Conservation (phyloP, 1,139 yeast genomes). For the Lodderomyces parapsilosis region DNA sequence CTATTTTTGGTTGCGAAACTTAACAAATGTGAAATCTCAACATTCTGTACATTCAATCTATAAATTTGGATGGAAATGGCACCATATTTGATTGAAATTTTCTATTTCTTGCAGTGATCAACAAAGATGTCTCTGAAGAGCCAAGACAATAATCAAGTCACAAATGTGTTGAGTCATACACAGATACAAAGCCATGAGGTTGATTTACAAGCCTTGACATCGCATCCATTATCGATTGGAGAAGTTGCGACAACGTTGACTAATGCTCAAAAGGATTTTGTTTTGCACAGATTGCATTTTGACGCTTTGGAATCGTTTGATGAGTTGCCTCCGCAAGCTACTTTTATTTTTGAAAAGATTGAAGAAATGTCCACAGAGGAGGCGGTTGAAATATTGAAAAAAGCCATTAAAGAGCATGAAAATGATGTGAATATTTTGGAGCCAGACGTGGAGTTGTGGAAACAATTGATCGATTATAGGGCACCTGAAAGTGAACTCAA, state of each 20-base stretch:
- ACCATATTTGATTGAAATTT: too few species aligned
- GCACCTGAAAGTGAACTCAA: conserved; percentile 7
- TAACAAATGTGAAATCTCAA: too few species aligned
- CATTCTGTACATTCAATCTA: too few species aligned
- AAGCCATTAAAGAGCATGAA: conserved; percentile 19
- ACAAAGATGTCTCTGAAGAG: neutral
- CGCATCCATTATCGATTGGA: conserved; percentile 20
- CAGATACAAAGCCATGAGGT: conserved; percentile 16
- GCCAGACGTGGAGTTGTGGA: conserved; percentile 7
- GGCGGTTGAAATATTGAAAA: conserved; percentile 21
- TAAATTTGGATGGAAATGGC: too few species aligned
- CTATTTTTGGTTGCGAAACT: too few species aligned
- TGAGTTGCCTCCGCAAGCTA: conserved; percentile 25
- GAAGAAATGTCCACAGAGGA: too few species aligned
- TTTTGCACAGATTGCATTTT: conserved; percentile 27
- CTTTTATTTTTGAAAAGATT: conserved; percentile 31
- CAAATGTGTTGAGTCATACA: conserved; percentile 6
- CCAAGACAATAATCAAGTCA: neutral
- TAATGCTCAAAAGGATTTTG: conserved; percentile 24
- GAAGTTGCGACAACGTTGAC: conserved; percentile 27
- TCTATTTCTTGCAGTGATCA: too few species aligned
- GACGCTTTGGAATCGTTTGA: conserved; percentile 26
- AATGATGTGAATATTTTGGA: conserved; percentile 23
- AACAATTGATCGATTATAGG: neutral
- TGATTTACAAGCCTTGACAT: conserved; percentile 18